phyloP scores from a whole-genome alignment of 108 stramenopile species.

The Skeletonema menzelii region DNA sequence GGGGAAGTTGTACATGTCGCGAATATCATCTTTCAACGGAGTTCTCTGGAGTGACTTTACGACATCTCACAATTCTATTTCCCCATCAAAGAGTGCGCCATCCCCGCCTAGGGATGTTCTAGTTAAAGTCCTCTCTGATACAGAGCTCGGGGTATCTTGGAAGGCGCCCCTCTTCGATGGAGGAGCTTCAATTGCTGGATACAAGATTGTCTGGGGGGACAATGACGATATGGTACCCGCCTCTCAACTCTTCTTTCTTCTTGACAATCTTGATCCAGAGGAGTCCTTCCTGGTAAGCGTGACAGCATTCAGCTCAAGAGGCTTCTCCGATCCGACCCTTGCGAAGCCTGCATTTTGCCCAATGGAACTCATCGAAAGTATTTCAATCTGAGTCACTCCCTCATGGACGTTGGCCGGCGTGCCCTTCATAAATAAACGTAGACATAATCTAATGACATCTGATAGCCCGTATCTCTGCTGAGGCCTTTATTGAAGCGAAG shows the following conservation, averaged over 20 bases:
- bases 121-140: constrained; percentile 36
- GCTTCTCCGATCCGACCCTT: too few relatives aligned
- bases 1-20: constrained; percentile 47
- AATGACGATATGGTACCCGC: constrained; percentile 10
- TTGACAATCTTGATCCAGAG: neutral
- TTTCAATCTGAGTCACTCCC: neutral
- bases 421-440: too few relatives aligned
- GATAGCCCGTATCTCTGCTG: too few relatives aligned
- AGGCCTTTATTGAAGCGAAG: too few relatives aligned
- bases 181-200: constrained; percentile 38
- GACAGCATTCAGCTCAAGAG: too few relatives aligned
- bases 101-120: constrained; percentile 29
- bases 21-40: constrained; percentile 61
- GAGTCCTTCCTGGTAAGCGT: neutral
- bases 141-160: constrained; percentile 48
- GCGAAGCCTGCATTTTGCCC: neutral
- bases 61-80: constrained; percentile 17
- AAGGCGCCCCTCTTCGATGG: constrained; percentile 31
- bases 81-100: constrained; percentile 26
- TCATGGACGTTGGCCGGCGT: too few relatives aligned
- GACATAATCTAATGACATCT: too few relatives aligned
- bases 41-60: constrained; percentile 26
- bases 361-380: neutral
- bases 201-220: constrained; percentile 48
- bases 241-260: neutral